phyloP scores from a whole-genome alignment of 768 basidiomycete species.

The Melanogaster broomeanus region DNA sequence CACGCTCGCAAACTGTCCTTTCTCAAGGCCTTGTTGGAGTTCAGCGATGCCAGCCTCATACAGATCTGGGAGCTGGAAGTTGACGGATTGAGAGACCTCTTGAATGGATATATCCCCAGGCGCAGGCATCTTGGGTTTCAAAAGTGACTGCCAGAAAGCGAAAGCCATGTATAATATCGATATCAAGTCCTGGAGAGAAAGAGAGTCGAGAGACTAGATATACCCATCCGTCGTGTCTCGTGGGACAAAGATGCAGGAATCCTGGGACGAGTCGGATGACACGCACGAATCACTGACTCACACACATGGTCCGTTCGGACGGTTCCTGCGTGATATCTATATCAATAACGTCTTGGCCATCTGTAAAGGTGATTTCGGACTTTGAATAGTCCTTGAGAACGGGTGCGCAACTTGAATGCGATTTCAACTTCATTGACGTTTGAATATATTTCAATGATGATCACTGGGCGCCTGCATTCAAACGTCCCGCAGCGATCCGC shows the following conservation, averaged over 20 bases:
- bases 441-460: too few relatives aligned
- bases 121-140: conserved; percentile 9
- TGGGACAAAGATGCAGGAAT: background rate
- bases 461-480: too few relatives aligned
- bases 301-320: too few relatives aligned
- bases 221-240: background rate
- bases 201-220: too few relatives aligned
- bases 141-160: conserved; percentile 4
- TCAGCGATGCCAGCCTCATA: conserved; percentile 63
- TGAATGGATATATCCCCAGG: conserved; percentile 14
- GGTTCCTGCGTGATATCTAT: too few relatives aligned
- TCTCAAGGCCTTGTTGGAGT: conserved; percentile 53
- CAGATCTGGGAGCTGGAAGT: conserved; percentile 55
- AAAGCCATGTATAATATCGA: background rate
- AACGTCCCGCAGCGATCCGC: too few relatives aligned
- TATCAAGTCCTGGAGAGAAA: background rate
- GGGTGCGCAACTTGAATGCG: too few relatives aligned
- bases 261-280: conserved; percentile 1
- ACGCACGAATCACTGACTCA: too few relatives aligned
- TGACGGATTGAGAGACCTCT: background rate
- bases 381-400: too few relatives aligned
- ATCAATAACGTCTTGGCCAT: too few relatives aligned
- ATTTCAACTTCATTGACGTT: too few relatives aligned
- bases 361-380: too few relatives aligned
- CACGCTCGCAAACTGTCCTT: conserved; percentile 56